These are phyloP conservation scores for Cladosporium sp. DNA, from an alignment of 2,329 filamentous ascomycete species.

Conservation along the genomic window DNA sequence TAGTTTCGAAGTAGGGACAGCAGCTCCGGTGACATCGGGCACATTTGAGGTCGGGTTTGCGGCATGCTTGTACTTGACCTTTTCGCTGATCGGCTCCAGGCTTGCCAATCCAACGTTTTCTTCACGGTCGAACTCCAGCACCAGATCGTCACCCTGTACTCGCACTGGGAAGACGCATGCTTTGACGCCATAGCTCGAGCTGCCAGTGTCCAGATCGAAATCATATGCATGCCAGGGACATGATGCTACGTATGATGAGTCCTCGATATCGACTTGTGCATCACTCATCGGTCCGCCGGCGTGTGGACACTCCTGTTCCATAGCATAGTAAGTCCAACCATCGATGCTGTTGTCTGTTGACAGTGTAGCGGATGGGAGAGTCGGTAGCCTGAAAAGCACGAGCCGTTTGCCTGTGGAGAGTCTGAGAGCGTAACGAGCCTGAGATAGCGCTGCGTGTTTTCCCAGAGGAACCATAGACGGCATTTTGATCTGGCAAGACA, in stretches of 20 bases:
- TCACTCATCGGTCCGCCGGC: constrained; percentile 16
- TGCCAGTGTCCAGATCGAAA: constrained; percentile 15
- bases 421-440: constrained; percentile 13
- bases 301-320: constrained; percentile 16
- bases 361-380: background rate
- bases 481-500: background rate
- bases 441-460: constrained; percentile 3
- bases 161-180: constrained; percentile 14
- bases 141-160: background rate
- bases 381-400: constrained; percentile 15
- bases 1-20: background rate
- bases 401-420: constrained; percentile 14
- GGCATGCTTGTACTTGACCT: constrained; percentile 16
- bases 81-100: constrained; percentile 14
- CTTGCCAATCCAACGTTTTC: background rate
- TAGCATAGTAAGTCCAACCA: constrained; percentile 17
- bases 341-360: constrained; percentile 8
- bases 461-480: constrained; percentile 5
- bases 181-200: constrained; percentile 16
- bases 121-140: constrained; percentile 1
- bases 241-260: constrained; percentile 16
- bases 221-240: constrained; percentile 18
- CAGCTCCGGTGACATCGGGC: background rate
- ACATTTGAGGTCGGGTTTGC: constrained; percentile 1
- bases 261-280: constrained; percentile 16